Base-by-base conservation (phyloP, 768 basidiomycete species). In the Obba rivulosa region DNA sequence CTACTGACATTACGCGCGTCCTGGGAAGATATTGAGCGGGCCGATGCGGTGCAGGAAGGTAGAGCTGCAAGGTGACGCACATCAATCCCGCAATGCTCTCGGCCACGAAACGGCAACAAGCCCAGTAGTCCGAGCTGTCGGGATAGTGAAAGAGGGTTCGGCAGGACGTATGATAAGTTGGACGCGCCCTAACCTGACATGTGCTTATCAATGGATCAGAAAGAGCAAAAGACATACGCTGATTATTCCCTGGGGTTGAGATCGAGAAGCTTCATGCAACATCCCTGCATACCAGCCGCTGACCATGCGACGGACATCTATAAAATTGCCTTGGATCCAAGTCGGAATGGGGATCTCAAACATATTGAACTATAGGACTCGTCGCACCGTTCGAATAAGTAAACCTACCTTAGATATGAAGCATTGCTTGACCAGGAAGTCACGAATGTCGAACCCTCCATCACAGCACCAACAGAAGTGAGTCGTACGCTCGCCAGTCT, bases 1-100 rank as follows among this genome's bases (percentile, higher is more conserved):
- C 88, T 80, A 10, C 87, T 77, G 48, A 97, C 79, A 65, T 99
- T 99, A 24, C 88, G 84, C 31, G 89, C 78, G 67, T 99, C 93
- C 92, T 94, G 48, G 24, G 35, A 13, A 31, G 28, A 43, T 18
- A 24, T 28, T 16, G 8, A 36, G 3, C 17, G 41, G 25, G n/a
- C 8, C 17, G 18, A n/a, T n/a, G 48, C 47, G 53, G 45, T 48
- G 46, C n/a, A 21, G 48, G 57, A 55, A 43, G 53, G 50, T 45
- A 44, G 42, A n/a, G n/a, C n/a, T n/a, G n/a, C n/a, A 31, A 21
- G 11, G 48, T 42, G 40, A 81, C 88, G 72, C 53, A 93, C 94
- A 67, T 93, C 92, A 31, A 95, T 86, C 20, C 95, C 95, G 59
- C 81, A 81, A 66, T 98, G 95, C 47, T 81, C 74, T 57, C 87